phyloP scores from a whole-genome alignment of 306 rosid species.

The Hippophae rhamnoides region DNA sequence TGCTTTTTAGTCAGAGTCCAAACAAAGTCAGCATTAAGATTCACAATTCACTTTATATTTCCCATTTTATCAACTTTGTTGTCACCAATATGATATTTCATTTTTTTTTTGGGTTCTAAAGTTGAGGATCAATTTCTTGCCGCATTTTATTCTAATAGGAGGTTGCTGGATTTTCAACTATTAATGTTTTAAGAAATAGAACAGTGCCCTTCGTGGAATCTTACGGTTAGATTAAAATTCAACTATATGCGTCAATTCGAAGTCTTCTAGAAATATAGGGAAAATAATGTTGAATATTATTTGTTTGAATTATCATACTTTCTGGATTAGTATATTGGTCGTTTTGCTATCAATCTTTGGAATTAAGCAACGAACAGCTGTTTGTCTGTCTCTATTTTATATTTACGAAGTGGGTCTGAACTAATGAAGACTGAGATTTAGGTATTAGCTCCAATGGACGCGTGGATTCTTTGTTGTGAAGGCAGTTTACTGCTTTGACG shows the following conservation, averaged over 20 bases:
- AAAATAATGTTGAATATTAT: not conserved
- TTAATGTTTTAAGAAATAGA: not conserved
- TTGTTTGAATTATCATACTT: slow-evolving; percentile 18
- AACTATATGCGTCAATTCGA: not conserved
- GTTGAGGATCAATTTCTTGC: not conserved
- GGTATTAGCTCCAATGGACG: slow-evolving; percentile 12
- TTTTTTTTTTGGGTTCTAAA: not conserved
- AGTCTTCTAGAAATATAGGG: slow-evolving; percentile 6
- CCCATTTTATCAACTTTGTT: not conserved
- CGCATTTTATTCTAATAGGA: not conserved
- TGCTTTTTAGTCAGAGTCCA: not conserved
- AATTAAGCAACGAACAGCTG: slow-evolving; percentile 16
- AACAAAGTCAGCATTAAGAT: slow-evolving; percentile 7
- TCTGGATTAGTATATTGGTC: slow-evolving; percentile 10
- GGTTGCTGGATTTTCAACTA: not conserved
- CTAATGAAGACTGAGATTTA: slow-evolving; percentile 6
- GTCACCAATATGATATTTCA: not conserved
- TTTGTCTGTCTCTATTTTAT: slow-evolving; percentile 1
- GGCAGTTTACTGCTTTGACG: not conserved
- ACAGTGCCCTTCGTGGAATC: not conserved
- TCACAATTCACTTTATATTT: not conserved
- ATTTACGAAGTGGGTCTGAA: slow-evolving; percentile 10
- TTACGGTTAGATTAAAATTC: not conserved
- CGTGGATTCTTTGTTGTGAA: slow-evolving; percentile 9
- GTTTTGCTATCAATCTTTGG: slow-evolving; percentile 13